Conservation (phyloP, 495 filamentous ascomycete species). For the Pyrenula massariospora region DNA sequence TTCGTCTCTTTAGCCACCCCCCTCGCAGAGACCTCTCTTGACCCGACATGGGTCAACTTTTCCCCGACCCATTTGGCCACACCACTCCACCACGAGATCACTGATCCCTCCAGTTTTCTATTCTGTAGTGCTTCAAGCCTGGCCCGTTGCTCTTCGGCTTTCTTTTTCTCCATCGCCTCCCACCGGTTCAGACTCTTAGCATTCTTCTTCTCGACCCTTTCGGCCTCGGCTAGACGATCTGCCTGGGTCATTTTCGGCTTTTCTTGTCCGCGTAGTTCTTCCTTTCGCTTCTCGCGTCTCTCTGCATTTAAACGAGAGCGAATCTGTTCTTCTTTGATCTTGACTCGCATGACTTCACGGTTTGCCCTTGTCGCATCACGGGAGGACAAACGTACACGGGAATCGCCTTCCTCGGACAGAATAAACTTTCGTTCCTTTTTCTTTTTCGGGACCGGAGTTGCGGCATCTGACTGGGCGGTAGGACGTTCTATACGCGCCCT, state of each 20-base stretch:
- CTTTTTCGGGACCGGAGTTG: conserved; percentile 65
- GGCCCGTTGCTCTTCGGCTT: conserved; percentile 67
- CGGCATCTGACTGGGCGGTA: conserved; percentile 15
- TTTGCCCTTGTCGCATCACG: conserved; percentile 75
- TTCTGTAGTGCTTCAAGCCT: conserved; percentile 79
- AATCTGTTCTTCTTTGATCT: conserved; percentile 67
- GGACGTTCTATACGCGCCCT: not conserved
- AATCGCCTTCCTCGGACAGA: conserved; percentile 69
- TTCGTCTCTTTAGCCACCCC: conserved; percentile 1
- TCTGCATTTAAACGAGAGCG: conserved; percentile 65
- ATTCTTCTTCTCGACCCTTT: conserved; percentile 69
- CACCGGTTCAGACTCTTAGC: conserved; percentile 85
- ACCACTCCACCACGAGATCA: conserved; percentile 90
- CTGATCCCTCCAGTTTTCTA: conserved; percentile 74
- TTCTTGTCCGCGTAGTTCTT: conserved; percentile 43
- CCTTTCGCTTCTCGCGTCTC: conserved; percentile 65
- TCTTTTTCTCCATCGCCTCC: conserved; percentile 81
- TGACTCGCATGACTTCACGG: conserved; percentile 68
- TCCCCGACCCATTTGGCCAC: conserved; percentile 65
- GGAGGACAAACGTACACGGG: conserved; percentile 70
- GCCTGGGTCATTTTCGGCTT: conserved; percentile 83
- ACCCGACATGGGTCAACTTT: conserved; percentile 54
- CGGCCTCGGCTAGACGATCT: conserved; percentile 77
- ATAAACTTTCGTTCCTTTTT: conserved; percentile 87
- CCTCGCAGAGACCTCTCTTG: conserved; percentile 12